Evolutionary conservation across 257 asterid genomes (phyloP).

Genomic region (Anisodus acutangulus): DNA sequence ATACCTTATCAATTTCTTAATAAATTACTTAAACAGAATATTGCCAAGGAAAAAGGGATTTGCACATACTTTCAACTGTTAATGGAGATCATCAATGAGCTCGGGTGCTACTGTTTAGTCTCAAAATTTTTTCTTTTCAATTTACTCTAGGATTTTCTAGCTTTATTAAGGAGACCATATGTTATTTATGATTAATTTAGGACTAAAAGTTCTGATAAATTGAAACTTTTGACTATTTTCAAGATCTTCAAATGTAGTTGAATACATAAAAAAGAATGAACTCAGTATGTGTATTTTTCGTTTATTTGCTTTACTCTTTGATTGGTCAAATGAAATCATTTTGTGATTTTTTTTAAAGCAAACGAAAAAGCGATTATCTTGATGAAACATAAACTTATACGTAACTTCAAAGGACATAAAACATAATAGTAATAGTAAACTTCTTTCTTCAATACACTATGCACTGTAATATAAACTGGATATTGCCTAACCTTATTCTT

Average conservation of each 20-base stretch:
- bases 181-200: too few relatives aligned
- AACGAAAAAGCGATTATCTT: not conserved
- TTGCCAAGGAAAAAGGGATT: not conserved
- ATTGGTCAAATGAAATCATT: not conserved
- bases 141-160: not conserved
- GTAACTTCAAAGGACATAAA: not conserved
- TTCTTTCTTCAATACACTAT: not conserved
- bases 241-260: too few relatives aligned
- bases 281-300: not conserved
- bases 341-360: not conserved
- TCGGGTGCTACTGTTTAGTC: not conserved
- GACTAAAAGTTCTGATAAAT: too few relatives aligned
- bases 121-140: too few relatives aligned
- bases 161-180: too few relatives aligned
- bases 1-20: too few relatives aligned
- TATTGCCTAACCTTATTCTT: constrained; percentile 65
- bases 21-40: too few relatives aligned
- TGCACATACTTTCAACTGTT: not conserved
- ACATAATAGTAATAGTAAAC: not conserved
- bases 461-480: not conserved
- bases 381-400: not conserved
- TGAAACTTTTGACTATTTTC: too few relatives aligned
- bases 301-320: not conserved
- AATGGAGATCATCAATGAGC: not conserved
- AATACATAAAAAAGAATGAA: too few relatives aligned